A percentile compares a stretch with the other conserved stretches of the same genome.
phyloP scores from a whole-genome alignment of 129 eudicot species.

The Saussurea involucrata region DNA sequence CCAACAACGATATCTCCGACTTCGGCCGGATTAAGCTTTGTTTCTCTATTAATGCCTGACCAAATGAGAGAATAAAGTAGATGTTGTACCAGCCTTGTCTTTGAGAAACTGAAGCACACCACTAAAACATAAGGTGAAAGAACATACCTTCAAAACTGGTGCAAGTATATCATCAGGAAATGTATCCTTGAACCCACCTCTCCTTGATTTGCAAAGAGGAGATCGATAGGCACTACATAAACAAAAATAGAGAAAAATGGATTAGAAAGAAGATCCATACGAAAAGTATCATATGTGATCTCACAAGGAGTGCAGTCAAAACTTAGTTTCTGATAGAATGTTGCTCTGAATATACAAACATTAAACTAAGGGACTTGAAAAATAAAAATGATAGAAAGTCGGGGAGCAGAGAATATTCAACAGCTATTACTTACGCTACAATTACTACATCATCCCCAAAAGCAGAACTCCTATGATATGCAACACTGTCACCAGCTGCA shows the following conservation, averaged over 20 bases:
- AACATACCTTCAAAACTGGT: conserved; percentile 73
- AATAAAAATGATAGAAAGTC: background rate
- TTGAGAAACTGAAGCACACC: background rate
- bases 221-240: conserved; percentile 72
- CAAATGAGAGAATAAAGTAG: background rate
- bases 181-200: conserved; percentile 95
- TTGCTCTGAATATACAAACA: background rate
- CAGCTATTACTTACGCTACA: conserved; percentile 74
- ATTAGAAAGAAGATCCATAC: too few relatives aligned
- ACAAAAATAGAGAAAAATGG: background rate
- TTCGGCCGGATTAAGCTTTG: conserved; percentile 80
- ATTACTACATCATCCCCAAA: conserved; percentile 92
- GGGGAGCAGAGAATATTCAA: background rate
- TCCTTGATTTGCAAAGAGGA: conserved; percentile 81
- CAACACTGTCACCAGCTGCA: conserved; percentile 83
- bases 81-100: background rate
- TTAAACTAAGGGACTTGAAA: background rate
- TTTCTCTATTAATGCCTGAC: conserved; percentile 84
- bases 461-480: conserved; percentile 75
- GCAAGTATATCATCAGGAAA: conserved; percentile 94
- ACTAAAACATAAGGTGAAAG: background rate
- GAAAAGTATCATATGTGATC: background rate
- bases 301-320: background rate
- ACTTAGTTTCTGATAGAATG: background rate
- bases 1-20: conserved; percentile 98